phyloP scores from a whole-genome alignment of 2,329 filamentous ascomycete genomes.

The Trichoderma harzianum region DNA sequence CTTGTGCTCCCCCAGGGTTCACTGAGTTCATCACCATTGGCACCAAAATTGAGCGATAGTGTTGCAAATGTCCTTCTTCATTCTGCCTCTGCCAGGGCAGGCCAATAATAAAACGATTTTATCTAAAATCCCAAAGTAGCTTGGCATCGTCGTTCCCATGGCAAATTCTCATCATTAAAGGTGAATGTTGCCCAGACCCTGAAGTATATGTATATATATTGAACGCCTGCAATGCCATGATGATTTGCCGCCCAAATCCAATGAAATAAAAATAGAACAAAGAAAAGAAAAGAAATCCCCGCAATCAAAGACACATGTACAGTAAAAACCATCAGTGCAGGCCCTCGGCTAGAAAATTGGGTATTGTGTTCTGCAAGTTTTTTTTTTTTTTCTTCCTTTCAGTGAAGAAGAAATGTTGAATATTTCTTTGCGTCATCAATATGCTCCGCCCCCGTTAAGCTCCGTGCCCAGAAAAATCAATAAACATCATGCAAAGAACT shows the following conservation, averaged over 20 bases:
- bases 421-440: neutral
- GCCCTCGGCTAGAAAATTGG: slow-evolving; percentile 15
- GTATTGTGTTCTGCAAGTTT: slow-evolving; percentile 17
- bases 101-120: neutral
- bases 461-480: neutral
- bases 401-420: neutral
- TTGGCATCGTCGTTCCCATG: slow-evolving; percentile 10
- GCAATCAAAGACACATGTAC: slow-evolving; percentile 16
- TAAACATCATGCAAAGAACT: neutral
- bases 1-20: neutral
- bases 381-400: neutral
- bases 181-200: slow-evolving; percentile 6
- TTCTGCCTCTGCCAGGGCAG: neutral
- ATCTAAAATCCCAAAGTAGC: slow-evolving; percentile 1
- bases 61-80: neutral
- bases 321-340: slow-evolving; percentile 14
- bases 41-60: neutral
- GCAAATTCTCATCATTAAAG: slow-evolving; percentile 4
- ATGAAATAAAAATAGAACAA: neutral
- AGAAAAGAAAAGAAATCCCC: neutral
- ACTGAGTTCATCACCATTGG: neutral
- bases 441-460: neutral
- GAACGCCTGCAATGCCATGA: slow-evolving; percentile 19
- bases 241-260: slow-evolving; percentile 15
- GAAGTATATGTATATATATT: slow-evolving; percentile 18